These are phyloP conservation scores for Chondrostereum purpureum DNA, from an alignment of 1,284 basidiomycete species.

Conservation along the genomic window DNA sequence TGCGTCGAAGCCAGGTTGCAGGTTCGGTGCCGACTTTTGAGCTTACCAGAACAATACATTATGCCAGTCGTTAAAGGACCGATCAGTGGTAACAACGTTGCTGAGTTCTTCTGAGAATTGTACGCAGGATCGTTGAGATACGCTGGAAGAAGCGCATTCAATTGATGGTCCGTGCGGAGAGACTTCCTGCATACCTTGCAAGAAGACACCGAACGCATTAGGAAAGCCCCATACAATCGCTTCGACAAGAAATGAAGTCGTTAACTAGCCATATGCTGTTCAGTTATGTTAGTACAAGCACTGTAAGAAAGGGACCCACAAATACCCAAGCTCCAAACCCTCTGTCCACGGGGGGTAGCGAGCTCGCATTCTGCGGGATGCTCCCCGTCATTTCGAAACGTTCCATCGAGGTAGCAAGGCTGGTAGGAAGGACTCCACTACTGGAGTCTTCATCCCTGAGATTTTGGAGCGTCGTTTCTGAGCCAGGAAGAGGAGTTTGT, in stretches of 20 bases:
- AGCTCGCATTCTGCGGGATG: too few species aligned
- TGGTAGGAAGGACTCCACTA: too few species aligned
- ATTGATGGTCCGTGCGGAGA: not conserved
- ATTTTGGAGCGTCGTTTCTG: too few species aligned
- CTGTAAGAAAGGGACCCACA: slow-evolving; percentile 15
- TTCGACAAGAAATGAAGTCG: slow-evolving; percentile 29
- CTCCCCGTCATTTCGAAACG: too few species aligned
- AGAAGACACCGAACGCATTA: slow-evolving; percentile 26
- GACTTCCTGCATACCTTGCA: slow-evolving; percentile 19
- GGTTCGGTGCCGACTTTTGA: too few species aligned
- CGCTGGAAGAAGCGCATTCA: slow-evolving; percentile 13
- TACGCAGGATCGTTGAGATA: slow-evolving; percentile 25
- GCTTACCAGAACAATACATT: slow-evolving; percentile 27
- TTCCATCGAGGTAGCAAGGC: too few species aligned
- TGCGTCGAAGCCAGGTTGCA: not conserved
- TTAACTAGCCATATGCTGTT: slow-evolving; percentile 17
- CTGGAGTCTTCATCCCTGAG: too few species aligned
- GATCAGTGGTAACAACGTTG: slow-evolving; percentile 26
- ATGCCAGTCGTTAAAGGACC: slow-evolving; percentile 26
- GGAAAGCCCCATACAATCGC: slow-evolving; percentile 35
- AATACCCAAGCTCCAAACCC: slow-evolving; percentile 29
- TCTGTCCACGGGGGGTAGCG: slow-evolving; percentile 24
- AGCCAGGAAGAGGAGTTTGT: too few species aligned
- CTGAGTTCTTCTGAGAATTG: slow-evolving; percentile 19
- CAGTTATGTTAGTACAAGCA: not conserved